A percentile compares a stretch with the other conserved stretches of the same genome.
phyloP scores from a whole-genome alignment of 768 basidiomycete species.

The Rhodocollybia butyracea region DNA sequence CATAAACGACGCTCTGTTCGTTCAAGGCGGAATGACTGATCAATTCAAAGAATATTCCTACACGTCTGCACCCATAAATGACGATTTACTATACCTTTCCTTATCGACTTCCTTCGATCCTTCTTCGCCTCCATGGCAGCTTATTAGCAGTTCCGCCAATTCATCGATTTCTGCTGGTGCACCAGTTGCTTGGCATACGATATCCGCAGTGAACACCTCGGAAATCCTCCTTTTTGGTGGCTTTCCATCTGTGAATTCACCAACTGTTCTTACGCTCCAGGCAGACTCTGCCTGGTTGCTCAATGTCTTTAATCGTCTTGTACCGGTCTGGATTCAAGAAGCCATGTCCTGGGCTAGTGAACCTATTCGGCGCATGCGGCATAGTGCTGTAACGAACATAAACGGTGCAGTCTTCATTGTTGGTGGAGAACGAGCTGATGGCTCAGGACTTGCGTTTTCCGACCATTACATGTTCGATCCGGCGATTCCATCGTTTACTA shows the following conservation, averaged over 20 bases:
- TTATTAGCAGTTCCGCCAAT: slow-evolving; percentile 46
- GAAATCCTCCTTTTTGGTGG: slow-evolving; percentile 73
- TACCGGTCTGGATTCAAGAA: slow-evolving; percentile 47
- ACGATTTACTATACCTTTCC: slow-evolving; percentile 69
- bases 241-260: slow-evolving; percentile 57
- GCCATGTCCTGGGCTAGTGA: slow-evolving; percentile 55
- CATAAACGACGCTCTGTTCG: slow-evolving; percentile 55
- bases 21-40: slow-evolving; percentile 84
- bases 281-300: slow-evolving; percentile 66
- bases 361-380: slow-evolving; percentile 75
- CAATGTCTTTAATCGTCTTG: slow-evolving; percentile 32
- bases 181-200: slow-evolving; percentile 73
- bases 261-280: slow-evolving; percentile 43
- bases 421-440: slow-evolving; percentile 83
- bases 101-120: slow-evolving; percentile 56
- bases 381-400: slow-evolving; percentile 50
- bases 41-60: slow-evolving; percentile 67
- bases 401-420: slow-evolving; percentile 62
- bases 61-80: slow-evolving; percentile 66
- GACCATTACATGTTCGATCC: slow-evolving; percentile 67
- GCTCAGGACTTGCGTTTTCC: slow-evolving; percentile 58
- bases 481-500: slow-evolving; percentile 44
- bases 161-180: slow-evolving; percentile 50
- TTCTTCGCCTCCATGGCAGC: slow-evolving; percentile 67
- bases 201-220: slow-evolving; percentile 60